Evolutionary conservation across 345 rosid species (phyloP), one percentile per base, ranked within the genome.

Genomic region (Euphorbia peplus): DNA sequence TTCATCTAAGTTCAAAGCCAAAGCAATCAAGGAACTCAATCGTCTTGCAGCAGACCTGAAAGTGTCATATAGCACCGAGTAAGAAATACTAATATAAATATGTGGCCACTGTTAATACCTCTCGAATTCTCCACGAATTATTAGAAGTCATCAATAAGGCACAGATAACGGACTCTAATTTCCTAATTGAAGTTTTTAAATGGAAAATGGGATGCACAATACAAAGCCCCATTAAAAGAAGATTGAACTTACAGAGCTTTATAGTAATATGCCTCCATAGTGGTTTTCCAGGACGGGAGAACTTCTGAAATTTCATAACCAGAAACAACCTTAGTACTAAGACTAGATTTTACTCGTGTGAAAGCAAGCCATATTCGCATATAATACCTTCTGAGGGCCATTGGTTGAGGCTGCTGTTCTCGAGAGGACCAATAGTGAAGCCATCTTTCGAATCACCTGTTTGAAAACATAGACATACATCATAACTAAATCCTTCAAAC

Each of bases 381-480:
- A 53, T 14, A 53, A 48, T 70, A 89, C 97, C 95, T 82, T 81
- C 51, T 2, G 83, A 66, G 63, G 96, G 96, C 98, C 98, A 93
- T 47, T 87, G 80, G 68, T 86, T 89, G 70, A 79, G 85, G 61
- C 50, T 52, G 73, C 47, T 70, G 48, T 68, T 72, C 22, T 77
- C 71, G 1, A 80, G 59, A 53, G 92, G 90, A 62, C 98, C 98
- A 72, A 90, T 16, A 60, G 84, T 78, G 70, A 86, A 93, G 41
- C 83, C 67, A 81, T 93, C 97, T 69, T 89, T 90, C 19, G 84
- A 69, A 75, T 90, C 98, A 79, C 93, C 97, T 88, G 71, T 66
- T 63, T 51, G 39, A 16, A 37, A 42, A 46, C 42, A n/a, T n/a
- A n/a, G n/a, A n/a, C 29, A 60, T 11, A 68, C 2, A 56, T 37